Evolutionary conservation across 2,329 filamentous ascomycete species (phyloP), one percentile per base, ranked within the genome.

Genomic region (Aurifilum marmelostoma): DNA sequence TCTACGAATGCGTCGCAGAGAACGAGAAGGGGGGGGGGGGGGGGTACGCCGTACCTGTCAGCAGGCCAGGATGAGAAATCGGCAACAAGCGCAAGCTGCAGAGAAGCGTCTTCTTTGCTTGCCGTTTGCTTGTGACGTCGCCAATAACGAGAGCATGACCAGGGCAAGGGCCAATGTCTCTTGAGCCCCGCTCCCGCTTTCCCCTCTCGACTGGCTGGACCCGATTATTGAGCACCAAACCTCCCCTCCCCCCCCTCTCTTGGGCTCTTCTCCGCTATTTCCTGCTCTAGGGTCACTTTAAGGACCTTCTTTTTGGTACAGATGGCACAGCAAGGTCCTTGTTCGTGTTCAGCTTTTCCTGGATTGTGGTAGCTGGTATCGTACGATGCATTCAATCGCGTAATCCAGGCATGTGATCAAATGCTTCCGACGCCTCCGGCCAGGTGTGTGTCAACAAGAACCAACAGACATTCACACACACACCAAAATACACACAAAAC

Each of bases 41-140:
- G 7, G 43, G 43, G 21, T n/a, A 47, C 43, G 43, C n/a, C 37
- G 60, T 62, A 29, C 27, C 54, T 58, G 54, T 58, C 54, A 34
- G 54, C 27, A 58, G 54, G 54, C 34, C 54, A 58, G 54, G 27
- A 58, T 12, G 16, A 32, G 27, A 34, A 34, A 32, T 8, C 54
- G 54, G 54, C 24, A 18, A 34, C 18, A 58, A 16, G 29, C 29
- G 54, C 7, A 29, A 27, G 29, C 54, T 9, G 54, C 54, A 21
- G 29, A 29, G 54, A 34, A 3, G 34, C 34, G 56, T 21, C 27
- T 32, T 14, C 7, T 12, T 27, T 32, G 54, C 27, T n/a, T 47
- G 43, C 43, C 43, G 43, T 4, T 27, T 11, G 16, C 21, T 21
- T 21, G 54, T 59, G 29, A 34, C 27, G 29, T 59, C 32, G 32